phyloP scores from a whole-genome alignment of 2,329 filamentous ascomycete species.

The Triangularia verruculosa region DNA sequence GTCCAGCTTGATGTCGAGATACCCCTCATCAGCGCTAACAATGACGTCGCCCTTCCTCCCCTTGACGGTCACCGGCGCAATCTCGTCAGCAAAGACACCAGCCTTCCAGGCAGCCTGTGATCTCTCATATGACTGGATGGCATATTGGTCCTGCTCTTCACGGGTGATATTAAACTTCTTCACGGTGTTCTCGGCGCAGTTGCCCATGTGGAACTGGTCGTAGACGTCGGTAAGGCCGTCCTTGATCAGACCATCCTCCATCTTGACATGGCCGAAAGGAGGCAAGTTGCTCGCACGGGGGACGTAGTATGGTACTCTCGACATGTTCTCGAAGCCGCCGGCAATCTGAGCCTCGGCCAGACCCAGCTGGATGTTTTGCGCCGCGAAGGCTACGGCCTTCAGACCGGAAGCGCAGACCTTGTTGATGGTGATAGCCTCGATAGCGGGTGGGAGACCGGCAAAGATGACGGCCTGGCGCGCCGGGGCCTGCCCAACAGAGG shows the following conservation, averaged over 20 bases:
- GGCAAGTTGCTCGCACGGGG: conserved; percentile 78
- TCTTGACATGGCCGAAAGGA: conserved; percentile 79
- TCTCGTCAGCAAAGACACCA: conserved; percentile 82
- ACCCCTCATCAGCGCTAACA: conserved; percentile 83
- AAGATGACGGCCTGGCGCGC: conserved; percentile 89
- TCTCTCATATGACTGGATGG: conserved; percentile 83
- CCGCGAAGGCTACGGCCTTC: conserved; percentile 86
- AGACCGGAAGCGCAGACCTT: conserved; percentile 96
- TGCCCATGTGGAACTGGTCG: conserved; percentile 96
- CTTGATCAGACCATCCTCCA: conserved; percentile 90
- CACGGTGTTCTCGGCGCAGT: conserved; percentile 90
- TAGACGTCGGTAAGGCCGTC: conserved; percentile 97
- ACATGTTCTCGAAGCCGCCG: conserved; percentile 99
- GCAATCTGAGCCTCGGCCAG: conserved; percentile 85
- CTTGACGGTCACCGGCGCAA: conserved; percentile 82
- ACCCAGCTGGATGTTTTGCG: conserved; percentile 91
- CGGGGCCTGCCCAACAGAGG: conserved; percentile 79
- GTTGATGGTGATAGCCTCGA: conserved; percentile 92
- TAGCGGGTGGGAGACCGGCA: conserved; percentile 73
- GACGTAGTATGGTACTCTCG: conserved; percentile 85
- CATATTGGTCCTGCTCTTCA: conserved; percentile 87
- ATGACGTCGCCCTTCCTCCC: conserved; percentile 78
- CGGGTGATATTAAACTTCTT: conserved; percentile 80
- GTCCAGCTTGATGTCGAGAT: conserved; percentile 79
- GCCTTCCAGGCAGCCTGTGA: conserved; percentile 86